phyloP scores from a whole-genome alignment of 139 green algal species.

The Micromonas pusilla region DNA sequence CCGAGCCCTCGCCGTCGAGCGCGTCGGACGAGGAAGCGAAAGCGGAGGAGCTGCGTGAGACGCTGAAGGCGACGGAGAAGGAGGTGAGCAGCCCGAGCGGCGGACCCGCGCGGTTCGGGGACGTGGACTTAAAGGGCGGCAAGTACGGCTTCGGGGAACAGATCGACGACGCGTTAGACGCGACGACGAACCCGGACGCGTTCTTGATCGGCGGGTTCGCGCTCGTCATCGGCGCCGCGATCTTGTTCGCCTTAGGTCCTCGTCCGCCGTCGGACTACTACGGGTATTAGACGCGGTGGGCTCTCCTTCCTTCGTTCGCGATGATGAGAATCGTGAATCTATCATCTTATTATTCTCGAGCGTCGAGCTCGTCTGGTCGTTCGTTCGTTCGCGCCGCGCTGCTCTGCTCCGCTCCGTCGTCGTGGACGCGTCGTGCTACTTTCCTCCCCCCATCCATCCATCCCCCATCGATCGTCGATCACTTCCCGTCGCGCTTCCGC shows the following conservation, averaged over 20 bases:
- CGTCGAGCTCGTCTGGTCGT: too few relatives aligned
- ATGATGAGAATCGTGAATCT: too few relatives aligned
- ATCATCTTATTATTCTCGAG: too few relatives aligned
- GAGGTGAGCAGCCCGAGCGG: neutral
- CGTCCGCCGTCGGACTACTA: slow-evolving; percentile 12
- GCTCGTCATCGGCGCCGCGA: neutral
- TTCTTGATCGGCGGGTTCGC: slow-evolving; percentile 3
- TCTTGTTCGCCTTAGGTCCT: slow-evolving; percentile 10
- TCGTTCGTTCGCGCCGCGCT: too few relatives aligned
- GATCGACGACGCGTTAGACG: slow-evolving; percentile 9
- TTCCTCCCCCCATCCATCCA: too few relatives aligned
- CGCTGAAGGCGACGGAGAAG: neutral
- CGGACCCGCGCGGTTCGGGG: neutral
- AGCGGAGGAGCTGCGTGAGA: neutral
- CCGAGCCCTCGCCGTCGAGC: neutral
- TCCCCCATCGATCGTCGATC: too few relatives aligned
- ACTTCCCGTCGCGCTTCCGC: neutral
- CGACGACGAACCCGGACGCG: neutral
- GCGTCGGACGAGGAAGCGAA: neutral
- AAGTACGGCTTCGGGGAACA: neutral
- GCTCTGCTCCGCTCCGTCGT: too few relatives aligned
- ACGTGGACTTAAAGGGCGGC: neutral
- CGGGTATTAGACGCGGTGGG: neutral
- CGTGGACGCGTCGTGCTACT: neutral
- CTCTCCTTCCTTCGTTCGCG: neutral